Percentiles rank a stretch among this genome's conserved stretches.
Evolutionary conservation across 106 monocot genomes (phyloP).

Genomic region (Dactylorhiza incarnata): DNA sequence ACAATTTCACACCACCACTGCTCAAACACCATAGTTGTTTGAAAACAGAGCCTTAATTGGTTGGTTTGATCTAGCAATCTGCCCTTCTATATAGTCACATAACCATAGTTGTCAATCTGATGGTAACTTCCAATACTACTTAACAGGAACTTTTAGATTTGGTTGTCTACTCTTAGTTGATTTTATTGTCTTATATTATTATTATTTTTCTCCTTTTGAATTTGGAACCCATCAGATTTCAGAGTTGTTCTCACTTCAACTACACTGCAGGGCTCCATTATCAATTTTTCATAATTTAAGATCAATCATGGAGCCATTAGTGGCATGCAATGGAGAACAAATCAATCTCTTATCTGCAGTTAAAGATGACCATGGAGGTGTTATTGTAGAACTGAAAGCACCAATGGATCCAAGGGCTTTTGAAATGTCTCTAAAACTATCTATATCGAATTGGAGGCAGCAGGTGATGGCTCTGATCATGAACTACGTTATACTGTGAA

Average conservation of each 20-base stretch:
- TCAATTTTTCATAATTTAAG: neutral
- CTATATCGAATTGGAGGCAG: conserved; percentile 53
- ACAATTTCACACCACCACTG: too few relatives aligned
- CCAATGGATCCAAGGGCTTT: conserved; percentile 54
- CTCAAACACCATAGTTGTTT: too few relatives aligned
- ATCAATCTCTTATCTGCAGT: conserved; percentile 38
- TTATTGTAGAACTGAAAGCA: conserved; percentile 60
- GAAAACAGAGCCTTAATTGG: too few relatives aligned
- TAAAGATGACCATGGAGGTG: conserved; percentile 67
- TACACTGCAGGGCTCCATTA: neutral
- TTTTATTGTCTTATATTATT: neutral
- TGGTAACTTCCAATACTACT: too few relatives aligned
- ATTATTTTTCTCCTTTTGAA: neutral
- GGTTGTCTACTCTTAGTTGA: neutral
- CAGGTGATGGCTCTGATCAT: conserved; percentile 28
- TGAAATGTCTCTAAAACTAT: conserved; percentile 44
- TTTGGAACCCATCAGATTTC: neutral
- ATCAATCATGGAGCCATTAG: neutral
- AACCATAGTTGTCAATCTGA: too few relatives aligned
- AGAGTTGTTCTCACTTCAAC: neutral
- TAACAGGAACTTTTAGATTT: too few relatives aligned
- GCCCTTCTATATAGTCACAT: too few relatives aligned
- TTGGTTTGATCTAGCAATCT: too few relatives aligned
- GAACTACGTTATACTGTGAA: neutral
- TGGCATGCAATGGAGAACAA: conserved; percentile 12